These are phyloP conservation scores for Alternaria arbusti DNA, from an alignment of 2,329 filamentous ascomycete genomes.

Conservation along the genomic window DNA sequence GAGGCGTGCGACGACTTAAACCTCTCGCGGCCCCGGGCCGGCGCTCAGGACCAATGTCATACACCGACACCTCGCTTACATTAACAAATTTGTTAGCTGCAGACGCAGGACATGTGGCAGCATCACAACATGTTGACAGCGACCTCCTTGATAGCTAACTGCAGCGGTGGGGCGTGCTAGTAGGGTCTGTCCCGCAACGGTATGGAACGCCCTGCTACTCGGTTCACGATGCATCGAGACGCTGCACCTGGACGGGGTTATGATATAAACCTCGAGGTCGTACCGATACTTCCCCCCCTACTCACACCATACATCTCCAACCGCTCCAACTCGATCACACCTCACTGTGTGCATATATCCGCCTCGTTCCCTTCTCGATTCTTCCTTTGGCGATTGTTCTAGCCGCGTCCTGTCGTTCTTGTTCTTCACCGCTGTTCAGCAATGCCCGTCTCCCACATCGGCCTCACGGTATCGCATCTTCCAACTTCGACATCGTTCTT, in stretches of 20 bases:
- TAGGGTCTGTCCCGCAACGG: constrained; percentile 38
- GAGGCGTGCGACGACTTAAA: constrained; percentile 38
- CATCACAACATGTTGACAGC: constrained; percentile 42
- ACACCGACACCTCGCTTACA: constrained; percentile 34
- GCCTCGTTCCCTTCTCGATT: constrained; percentile 8
- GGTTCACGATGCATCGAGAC: constrained; percentile 32
- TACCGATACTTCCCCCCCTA: constrained; percentile 25
- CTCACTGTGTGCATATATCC: constrained; percentile 19
- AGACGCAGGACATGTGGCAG: constrained; percentile 51
- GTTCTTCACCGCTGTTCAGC: constrained; percentile 23
- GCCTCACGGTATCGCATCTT: constrained; percentile 75
- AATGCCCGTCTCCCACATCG: constrained; percentile 69
- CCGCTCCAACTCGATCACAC: constrained; percentile 10
- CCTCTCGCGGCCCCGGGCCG: constrained; percentile 40
- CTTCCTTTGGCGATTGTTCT: constrained; percentile 11
- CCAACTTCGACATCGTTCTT: constrained; percentile 84
- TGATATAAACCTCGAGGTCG: constrained; percentile 43
- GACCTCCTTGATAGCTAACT: constrained; percentile 45
- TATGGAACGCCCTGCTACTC: constrained; percentile 39
- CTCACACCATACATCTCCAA: constrained; percentile 18
- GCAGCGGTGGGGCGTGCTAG: constrained; percentile 44
- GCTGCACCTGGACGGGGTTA: constrained; percentile 26
- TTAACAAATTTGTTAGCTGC: constrained; percentile 43
- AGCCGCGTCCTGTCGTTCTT: constrained; percentile 20
- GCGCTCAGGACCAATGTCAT: constrained; percentile 36